These are phyloP conservation scores for Paraleonurus japonicus DNA, from an alignment of 257 asterid genomes.

Conservation along the genomic window DNA sequence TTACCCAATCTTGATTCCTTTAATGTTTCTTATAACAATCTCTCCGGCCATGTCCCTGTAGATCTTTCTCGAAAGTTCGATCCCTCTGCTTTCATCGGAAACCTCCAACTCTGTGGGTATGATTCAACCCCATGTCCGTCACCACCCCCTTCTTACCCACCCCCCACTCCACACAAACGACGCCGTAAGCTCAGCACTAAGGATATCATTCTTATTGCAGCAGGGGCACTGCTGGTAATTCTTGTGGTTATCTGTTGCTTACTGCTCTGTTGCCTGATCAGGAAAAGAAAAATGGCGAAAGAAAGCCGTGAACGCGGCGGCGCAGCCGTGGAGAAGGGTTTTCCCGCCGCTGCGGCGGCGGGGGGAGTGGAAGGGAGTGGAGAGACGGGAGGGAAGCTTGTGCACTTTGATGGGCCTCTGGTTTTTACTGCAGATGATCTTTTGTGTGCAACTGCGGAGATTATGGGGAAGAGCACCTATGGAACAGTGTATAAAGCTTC, in stretches of 20 bases:
- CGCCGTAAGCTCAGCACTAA: slow-evolving; percentile 52
- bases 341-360: slow-evolving; percentile 41
- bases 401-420: slow-evolving; percentile 85
- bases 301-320: slow-evolving; percentile 28
- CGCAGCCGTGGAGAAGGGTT: slow-evolving; percentile 40
- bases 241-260: slow-evolving; percentile 59
- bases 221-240: slow-evolving; percentile 64
- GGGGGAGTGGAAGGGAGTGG: slow-evolving; percentile 48
- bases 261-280: slow-evolving; percentile 54
- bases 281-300: slow-evolving; percentile 51
- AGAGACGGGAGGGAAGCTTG: slow-evolving; percentile 91
- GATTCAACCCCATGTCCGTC: slow-evolving; percentile 36
- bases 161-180: slow-evolving; percentile 34
- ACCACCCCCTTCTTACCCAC: slow-evolving; percentile 35
- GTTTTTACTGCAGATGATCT: slow-evolving; percentile 88
- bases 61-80: slow-evolving; percentile 59
- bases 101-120: slow-evolving; percentile 76
- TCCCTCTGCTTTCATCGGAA: slow-evolving; percentile 68
- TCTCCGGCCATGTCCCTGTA: slow-evolving; percentile 72
- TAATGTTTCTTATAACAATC: slow-evolving; percentile 78
- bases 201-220: slow-evolving; percentile 73
- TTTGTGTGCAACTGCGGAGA: slow-evolving; percentile 90
- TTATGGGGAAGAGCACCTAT: slow-evolving; percentile 94
- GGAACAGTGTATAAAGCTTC: slow-evolving; percentile 94
- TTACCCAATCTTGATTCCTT: slow-evolving; percentile 58